Conservation (phyloP, 2,329 filamentous ascomycete genomes). For the Alternaria ethzedia region DNA sequence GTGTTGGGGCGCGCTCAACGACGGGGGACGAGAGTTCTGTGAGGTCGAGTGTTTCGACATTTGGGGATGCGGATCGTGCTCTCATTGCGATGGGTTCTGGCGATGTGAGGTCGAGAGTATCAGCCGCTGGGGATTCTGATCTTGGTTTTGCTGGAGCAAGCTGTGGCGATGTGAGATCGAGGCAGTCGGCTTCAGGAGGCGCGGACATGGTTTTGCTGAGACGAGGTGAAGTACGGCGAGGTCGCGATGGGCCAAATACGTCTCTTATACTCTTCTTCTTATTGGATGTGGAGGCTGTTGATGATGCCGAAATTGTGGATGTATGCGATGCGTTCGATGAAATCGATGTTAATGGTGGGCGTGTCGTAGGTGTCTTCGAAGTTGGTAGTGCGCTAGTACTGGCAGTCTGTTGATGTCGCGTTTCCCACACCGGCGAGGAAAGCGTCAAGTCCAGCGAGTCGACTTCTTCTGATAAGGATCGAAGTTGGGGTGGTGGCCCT, state of each 20-base stretch:
- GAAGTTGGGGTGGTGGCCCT: slow-evolving; percentile 22
- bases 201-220: slow-evolving; percentile 22
- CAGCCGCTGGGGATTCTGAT: slow-evolving; percentile 19
- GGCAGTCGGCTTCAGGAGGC: slow-evolving; percentile 5
- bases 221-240: slow-evolving; percentile 31
- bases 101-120: slow-evolving; percentile 34
- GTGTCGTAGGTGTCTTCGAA: slow-evolving; percentile 6
- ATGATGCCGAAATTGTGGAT: slow-evolving; percentile 12
- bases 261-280: slow-evolving; percentile 9
- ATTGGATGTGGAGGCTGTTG: slow-evolving; percentile 2
- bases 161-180: slow-evolving; percentile 25
- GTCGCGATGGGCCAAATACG: neutral
- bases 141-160: neutral
- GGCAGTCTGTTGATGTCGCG: neutral
- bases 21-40: slow-evolving; percentile 25
- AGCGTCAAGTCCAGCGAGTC: slow-evolving; percentile 42
- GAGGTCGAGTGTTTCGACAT: slow-evolving; percentile 31
- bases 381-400: slow-evolving; percentile 2
- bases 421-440: slow-evolving; percentile 23
- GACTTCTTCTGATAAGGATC: slow-evolving; percentile 16
- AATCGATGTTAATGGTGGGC: slow-evolving; percentile 34
- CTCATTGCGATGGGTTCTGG: neutral
- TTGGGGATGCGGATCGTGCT: slow-evolving; percentile 8
- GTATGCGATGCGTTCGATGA: slow-evolving; percentile 33
- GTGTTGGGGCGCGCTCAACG: neutral